A percentile compares a stretch with the other conserved stretches of the same genome.
phyloP scores from a whole-genome alignment of 495 filamentous ascomycete genomes.

The Thozetella sp. region DNA sequence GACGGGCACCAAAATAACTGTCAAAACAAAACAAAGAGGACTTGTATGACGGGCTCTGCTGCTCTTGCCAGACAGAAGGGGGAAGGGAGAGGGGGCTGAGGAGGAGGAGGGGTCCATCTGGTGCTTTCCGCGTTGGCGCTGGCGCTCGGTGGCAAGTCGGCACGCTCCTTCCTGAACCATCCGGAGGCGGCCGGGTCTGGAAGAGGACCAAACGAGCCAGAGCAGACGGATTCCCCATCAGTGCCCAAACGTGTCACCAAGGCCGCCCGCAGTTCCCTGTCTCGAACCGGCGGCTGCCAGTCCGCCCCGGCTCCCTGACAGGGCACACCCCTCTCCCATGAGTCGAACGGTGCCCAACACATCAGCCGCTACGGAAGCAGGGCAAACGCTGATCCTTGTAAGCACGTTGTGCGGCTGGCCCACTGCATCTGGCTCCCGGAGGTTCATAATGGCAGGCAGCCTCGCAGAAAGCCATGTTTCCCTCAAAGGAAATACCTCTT shows the following conservation, averaged over 20 bases:
- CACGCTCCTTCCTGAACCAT: too few species aligned
- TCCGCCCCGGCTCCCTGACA: not conserved
- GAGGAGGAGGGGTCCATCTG: too few species aligned
- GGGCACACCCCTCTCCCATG: not conserved
- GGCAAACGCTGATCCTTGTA: not conserved
- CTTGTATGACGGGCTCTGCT: too few species aligned
- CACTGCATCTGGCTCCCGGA: not conserved
- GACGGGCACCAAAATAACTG: not conserved
- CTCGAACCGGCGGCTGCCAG: not conserved
- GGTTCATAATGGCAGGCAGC: not conserved
- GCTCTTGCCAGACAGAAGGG: not conserved
- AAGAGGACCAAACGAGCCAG: too few species aligned
- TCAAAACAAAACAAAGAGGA: not conserved
- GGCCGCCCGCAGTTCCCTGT: not conserved
- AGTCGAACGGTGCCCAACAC: not conserved
- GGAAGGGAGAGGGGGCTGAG: not conserved
- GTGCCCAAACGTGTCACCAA: conserved; percentile 2
- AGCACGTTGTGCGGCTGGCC: not conserved
- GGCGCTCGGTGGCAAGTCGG: too few species aligned
- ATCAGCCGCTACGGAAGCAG: not conserved
- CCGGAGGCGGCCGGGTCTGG: too few species aligned
- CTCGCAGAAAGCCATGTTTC: not conserved
- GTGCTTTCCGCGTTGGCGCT: too few species aligned
- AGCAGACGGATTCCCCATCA: not conserved
- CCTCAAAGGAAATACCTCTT: not conserved